Base-by-base conservation (phyloP, 176 grass and related monocot genomes). In the Leersia perrieri region DNA sequence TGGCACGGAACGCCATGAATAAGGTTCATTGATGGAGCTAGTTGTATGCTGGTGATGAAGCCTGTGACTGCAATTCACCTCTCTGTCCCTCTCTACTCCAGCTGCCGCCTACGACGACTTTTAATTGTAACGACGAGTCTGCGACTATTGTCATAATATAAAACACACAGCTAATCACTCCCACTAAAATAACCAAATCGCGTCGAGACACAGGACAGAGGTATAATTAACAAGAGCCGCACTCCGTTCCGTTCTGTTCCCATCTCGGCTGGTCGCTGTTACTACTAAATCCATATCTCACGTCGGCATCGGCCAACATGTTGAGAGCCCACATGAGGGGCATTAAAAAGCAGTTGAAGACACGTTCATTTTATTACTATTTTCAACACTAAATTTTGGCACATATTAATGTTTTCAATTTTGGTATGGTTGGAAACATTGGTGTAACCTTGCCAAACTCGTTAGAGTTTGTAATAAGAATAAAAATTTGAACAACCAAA, bases 1-100 rank as follows among this genome's bases (percentile, higher is more conserved):
- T 36, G 40, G 86, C 79, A 72, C 79, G 53, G 42, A 77, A 4
- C 65, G 55, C 64, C 65, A 70, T 62, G 63, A 87, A 82, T 33
- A 26, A 25, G 0, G 23, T 18, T 7, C 63, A 51, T 51, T 38
- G 28, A 76, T 15, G 4, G 3, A 15, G 42, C 66, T 58, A 15
- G 44, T 74, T 72, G 74, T 72, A 32, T 13, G 33, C 28, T 23
- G 68, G 47, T 22, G 47, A 51, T 0, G n/a, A n/a, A n/a, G n/a
- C 45, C 3, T 2, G 42, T 15, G 4, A 14, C 13, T 1, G 15
- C 20, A 0, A 22, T n/a, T 2, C 6, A 20, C 20, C 45, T 47
- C 44, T 47, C 15, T 16, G 4, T 47, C 45, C 45, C 45, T 51
- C 20, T 51, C 45, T 23, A 23, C 22, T 57, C 22, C 22, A 57